Evolutionary conservation across 805 yeast species (phyloP).

Genomic region (Metschnikowia lochheadii): DNA sequence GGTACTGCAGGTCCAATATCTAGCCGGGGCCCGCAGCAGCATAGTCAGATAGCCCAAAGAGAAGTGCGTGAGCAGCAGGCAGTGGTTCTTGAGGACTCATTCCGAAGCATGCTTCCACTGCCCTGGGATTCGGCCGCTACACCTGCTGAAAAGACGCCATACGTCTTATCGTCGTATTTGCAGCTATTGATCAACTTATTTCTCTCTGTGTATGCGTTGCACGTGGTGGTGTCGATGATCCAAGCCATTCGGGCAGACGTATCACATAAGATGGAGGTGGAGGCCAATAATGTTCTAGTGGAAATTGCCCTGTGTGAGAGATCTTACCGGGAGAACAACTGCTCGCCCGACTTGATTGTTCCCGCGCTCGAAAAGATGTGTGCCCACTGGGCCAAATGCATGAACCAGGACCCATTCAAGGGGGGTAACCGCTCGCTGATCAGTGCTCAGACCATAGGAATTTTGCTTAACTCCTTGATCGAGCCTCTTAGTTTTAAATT

Average conservation of each 20-base stretch:
- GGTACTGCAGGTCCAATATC: background rate
- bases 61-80: background rate
- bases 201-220: slow-evolving; percentile 42
- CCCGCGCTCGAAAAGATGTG: slow-evolving; percentile 60
- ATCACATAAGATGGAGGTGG: slow-evolving; percentile 44
- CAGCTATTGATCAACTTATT: slow-evolving; percentile 51
- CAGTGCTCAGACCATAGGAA: slow-evolving; percentile 60
- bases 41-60: background rate
- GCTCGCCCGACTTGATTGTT: slow-evolving; percentile 50
- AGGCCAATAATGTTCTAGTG: slow-evolving; percentile 40
- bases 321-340: slow-evolving; percentile 50
- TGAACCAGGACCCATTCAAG: slow-evolving; percentile 52
- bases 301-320: slow-evolving; percentile 54
- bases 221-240: slow-evolving; percentile 41
- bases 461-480: slow-evolving; percentile 55
- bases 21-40: background rate
- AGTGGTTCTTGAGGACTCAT: background rate
- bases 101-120: slow-evolving; percentile 38
- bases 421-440: slow-evolving; percentile 49
- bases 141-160: slow-evolving; percentile 53
- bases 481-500: slow-evolving; percentile 68
- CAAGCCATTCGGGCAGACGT: slow-evolving; percentile 54
- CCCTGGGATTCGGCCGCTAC: slow-evolving; percentile 55
- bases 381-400: slow-evolving; percentile 60
- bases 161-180: slow-evolving; percentile 56